These are phyloP conservation scores for Taphrina confusa DNA, from an alignment of 1,139 yeast species.

Conservation along the genomic window DNA sequence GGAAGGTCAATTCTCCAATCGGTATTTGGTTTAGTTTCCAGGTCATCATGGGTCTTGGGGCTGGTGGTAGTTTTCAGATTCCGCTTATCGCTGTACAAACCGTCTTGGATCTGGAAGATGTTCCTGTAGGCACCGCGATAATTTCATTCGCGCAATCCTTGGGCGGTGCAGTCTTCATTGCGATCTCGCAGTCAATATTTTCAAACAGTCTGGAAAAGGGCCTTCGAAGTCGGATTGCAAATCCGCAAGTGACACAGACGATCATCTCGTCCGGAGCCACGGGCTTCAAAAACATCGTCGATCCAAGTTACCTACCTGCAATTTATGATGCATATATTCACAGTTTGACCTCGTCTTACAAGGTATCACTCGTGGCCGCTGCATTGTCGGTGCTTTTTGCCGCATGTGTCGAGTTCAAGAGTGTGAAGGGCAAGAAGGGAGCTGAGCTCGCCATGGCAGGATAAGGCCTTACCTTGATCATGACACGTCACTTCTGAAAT, in stretches of 20 bases:
- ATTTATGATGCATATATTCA: slow-evolving; percentile 18
- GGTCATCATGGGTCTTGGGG: slow-evolving; percentile 57
- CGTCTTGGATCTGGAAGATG: slow-evolving; percentile 31
- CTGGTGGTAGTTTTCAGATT: slow-evolving; percentile 59
- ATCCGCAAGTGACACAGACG: background rate
- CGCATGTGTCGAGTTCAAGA: slow-evolving; percentile 16
- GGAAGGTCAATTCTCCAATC: slow-evolving; percentile 49
- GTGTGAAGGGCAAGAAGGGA: slow-evolving; percentile 19
- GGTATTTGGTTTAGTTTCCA: slow-evolving; percentile 56
- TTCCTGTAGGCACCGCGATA: slow-evolving; percentile 36
- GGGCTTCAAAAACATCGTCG: slow-evolving; percentile 16
- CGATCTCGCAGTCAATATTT: slow-evolving; percentile 35
- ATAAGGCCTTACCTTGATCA: too few species aligned
- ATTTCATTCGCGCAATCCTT: slow-evolving; percentile 33
- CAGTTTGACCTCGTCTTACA: slow-evolving; percentile 11
- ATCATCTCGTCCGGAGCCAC: slow-evolving; percentile 20
- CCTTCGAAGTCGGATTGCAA: slow-evolving; percentile 4
- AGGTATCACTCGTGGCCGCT: slow-evolving; percentile 7
- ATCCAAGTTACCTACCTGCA: slow-evolving; percentile 6
- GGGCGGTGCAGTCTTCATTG: slow-evolving; percentile 36
- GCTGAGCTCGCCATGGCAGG: slow-evolving; percentile 5
- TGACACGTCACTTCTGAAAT: too few species aligned
- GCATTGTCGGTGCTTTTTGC: slow-evolving; percentile 17
- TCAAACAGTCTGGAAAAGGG: slow-evolving; percentile 24
- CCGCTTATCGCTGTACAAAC: slow-evolving; percentile 44